These are phyloP conservation scores for Incumbomyces lentus DNA, from an alignment of 2,329 filamentous ascomycete species.

Conservation along the genomic window DNA sequence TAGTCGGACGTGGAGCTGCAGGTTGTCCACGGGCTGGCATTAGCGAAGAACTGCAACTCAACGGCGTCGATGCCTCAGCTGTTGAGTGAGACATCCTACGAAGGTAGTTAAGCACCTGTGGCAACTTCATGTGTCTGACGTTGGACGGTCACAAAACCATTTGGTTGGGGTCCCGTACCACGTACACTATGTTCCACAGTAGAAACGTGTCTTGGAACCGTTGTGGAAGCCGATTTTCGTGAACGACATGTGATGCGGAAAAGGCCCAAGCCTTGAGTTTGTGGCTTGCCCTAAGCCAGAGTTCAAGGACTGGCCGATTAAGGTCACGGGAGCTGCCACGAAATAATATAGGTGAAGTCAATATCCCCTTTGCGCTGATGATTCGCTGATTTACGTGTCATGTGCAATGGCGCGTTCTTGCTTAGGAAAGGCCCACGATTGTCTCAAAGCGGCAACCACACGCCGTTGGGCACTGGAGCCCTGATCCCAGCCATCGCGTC, in stretches of 20 bases:
- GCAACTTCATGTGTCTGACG: too few relatives aligned
- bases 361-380: not conserved
- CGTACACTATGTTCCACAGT: too few relatives aligned
- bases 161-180: too few relatives aligned
- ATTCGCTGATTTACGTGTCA: not conserved
- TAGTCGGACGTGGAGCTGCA: not conserved
- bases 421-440: too few relatives aligned
- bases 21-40: not conserved
- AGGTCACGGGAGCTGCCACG: slow-evolving; percentile 1
- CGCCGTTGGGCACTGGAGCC: not conserved
- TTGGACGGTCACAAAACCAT: too few relatives aligned
- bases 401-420: slow-evolving; percentile 1
- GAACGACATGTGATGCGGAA: not conserved
- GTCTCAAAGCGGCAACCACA: not conserved
- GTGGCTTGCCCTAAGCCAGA: not conserved
- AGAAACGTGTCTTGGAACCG: slow-evolving; percentile 1
- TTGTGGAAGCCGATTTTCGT: not conserved
- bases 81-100: too few relatives aligned
- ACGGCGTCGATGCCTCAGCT: too few relatives aligned
- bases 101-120: too few relatives aligned
- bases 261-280: not conserved
- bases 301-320: not conserved
- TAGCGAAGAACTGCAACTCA: not conserved
- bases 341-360: not conserved
- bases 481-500: too few relatives aligned